Conservation (phyloP, 352 stramenopile genomes). For the Phytophthora cryptogea region DNA sequence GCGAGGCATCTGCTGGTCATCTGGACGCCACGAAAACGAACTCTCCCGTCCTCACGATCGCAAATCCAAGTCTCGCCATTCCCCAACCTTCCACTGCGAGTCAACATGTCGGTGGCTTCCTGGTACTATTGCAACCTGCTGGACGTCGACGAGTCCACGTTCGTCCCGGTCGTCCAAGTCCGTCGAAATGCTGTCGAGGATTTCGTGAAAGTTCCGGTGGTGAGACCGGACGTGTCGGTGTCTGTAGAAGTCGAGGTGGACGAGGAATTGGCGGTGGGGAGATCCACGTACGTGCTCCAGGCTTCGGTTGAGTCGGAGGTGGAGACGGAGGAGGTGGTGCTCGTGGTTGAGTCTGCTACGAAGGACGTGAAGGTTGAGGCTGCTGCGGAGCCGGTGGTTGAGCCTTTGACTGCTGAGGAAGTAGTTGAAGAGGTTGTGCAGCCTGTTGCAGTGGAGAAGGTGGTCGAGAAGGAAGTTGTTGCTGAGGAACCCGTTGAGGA, state of each 20-base stretch:
- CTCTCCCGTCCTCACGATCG: conserved; percentile 25
- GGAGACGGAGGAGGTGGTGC: background rate
- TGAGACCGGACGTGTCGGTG: background rate
- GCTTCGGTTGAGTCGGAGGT: conserved; percentile 5
- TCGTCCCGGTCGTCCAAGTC: conserved; percentile 18
- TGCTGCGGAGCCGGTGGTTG: background rate
- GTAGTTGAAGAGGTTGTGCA: background rate
- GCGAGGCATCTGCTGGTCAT: conserved; percentile 16
- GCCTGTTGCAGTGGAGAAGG: conserved; percentile 3
- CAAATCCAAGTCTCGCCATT: conserved; percentile 22
- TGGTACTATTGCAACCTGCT: conserved; percentile 40
- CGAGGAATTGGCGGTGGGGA: conserved; percentile 29
- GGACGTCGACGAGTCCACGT: conserved; percentile 4
- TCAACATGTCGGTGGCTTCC: conserved; percentile 20
- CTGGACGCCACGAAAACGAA: conserved; percentile 13
- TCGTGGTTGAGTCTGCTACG: background rate
- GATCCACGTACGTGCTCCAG: conserved; percentile 22
- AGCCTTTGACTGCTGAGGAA: background rate
- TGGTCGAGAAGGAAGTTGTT: background rate
- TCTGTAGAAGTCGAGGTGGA: conserved; percentile 1
- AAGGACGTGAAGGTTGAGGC: background rate
- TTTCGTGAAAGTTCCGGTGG: background rate
- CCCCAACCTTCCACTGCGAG: conserved; percentile 8
- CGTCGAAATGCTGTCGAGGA: conserved; percentile 13
- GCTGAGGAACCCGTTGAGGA: background rate